These are phyloP conservation scores for Pseudotulostoma volvatum DNA, from an alignment of 495 filamentous ascomycete species.

Conservation along the genomic window DNA sequence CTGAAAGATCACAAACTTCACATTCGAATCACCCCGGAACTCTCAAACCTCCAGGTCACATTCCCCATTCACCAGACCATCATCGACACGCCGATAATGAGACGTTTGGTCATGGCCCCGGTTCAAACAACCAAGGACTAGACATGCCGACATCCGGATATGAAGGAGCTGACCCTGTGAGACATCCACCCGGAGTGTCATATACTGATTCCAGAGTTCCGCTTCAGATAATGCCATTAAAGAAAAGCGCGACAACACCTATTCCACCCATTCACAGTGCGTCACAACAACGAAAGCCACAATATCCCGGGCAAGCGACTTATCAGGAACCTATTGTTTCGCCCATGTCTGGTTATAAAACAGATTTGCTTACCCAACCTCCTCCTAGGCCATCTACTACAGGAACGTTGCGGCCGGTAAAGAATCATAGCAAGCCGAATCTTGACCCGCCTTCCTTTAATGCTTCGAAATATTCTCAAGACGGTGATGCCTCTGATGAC, in stretches of 20 bases:
- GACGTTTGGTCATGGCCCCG: neutral
- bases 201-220: constrained; percentile 17
- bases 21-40: constrained; percentile 19
- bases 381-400: constrained; percentile 16
- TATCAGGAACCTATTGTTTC: constrained; percentile 14
- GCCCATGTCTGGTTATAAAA: neutral
- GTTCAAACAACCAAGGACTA: neutral
- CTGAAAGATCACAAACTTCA: constrained; percentile 25
- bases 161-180: neutral
- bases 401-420: constrained; percentile 10
- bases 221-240: constrained; percentile 15
- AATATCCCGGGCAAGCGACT: constrained; percentile 21
- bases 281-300: constrained; percentile 5
- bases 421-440: constrained; percentile 6
- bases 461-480: neutral
- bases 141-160: neutral
- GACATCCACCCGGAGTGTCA: constrained; percentile 10
- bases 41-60: constrained; percentile 14
- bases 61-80: too few relatives aligned
- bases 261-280: constrained; percentile 7
- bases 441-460: constrained; percentile 6
- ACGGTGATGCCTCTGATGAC: constrained; percentile 15
- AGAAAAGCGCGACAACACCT: constrained; percentile 28
- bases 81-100: neutral
- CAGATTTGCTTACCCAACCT: constrained; percentile 4